Base-by-base conservation (phyloP, 495 filamentous ascomycete species). In the Talaromyces thailandensis region DNA sequence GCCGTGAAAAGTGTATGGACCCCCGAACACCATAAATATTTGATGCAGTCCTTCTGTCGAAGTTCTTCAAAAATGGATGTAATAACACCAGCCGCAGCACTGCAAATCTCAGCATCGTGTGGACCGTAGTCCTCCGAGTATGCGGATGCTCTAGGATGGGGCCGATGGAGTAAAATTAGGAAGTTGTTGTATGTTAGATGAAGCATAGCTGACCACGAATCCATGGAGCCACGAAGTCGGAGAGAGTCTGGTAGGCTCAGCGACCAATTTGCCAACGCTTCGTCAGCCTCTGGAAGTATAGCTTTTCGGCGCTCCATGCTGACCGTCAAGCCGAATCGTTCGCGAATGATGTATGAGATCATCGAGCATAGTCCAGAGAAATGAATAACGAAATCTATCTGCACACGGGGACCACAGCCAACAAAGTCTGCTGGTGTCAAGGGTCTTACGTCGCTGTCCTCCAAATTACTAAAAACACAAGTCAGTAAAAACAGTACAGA, bases 131-230 rank as follows among this genome's bases (percentile, higher is more conserved):
- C 74, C 35, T 79, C 74, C 14, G 76, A 78, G 56, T 77, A 75
- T 2, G 76, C 75, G 1, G 77, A 76, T 28, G 74, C 73, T 63
- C 71, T 66, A 57, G 74, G 75, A 63, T 80, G 77, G 11, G 77
- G 77, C 55, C 78, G 75, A 69, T 81, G 76, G n/a, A 80, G 68
- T 11, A 80, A 68, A 50, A 81, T 78, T n/a, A 81, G 70, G 63
- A 79, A 76, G 53, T 79, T 79, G 64, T 81, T 81, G 58, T 81
- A 82, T 9, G 75, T 77, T 12, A 82, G 63, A 65, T 81, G 79
- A 48, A 82, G 74, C 74, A 76, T 78, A 24, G 75, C 74, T 52
- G 73, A 76, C 78, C 78, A 82, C 8, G 76, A 71, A 55, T 79
- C 76, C 74, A 76, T 76, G 6, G 75, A 76, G 2, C 75, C 71